phyloP scores from a whole-genome alignment of 495 filamentous ascomycete genomes.

The Penicillium canescens region DNA sequence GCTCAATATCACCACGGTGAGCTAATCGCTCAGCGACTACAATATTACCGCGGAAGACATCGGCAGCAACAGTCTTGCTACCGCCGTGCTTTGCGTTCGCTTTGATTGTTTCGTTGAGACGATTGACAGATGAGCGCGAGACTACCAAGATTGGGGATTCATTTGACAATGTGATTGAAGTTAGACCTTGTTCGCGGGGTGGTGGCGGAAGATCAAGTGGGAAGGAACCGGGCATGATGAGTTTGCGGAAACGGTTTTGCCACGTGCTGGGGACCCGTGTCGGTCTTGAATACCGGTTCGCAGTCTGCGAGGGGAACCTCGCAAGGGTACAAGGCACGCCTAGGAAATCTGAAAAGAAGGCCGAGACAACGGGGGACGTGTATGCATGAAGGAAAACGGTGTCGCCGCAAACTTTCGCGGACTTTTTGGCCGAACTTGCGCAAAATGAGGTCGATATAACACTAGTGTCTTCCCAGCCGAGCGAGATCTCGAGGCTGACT shows the following conservation, averaged over 20 bases:
- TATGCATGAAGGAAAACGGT: constrained; percentile 69
- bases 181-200: constrained; percentile 29
- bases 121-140: constrained; percentile 74
- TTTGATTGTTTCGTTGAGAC: constrained; percentile 70
- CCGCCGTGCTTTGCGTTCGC: constrained; percentile 37
- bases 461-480: constrained; percentile 60
- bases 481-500: constrained; percentile 49
- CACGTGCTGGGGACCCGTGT: constrained; percentile 12
- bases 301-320: constrained; percentile 66
- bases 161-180: constrained; percentile 81
- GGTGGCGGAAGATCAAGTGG: constrained; percentile 52
- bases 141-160: constrained; percentile 90
- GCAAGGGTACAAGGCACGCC: constrained; percentile 79
- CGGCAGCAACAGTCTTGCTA: constrained; percentile 59
- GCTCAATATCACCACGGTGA: constrained; percentile 37
- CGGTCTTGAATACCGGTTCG: constrained; percentile 62
- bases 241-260: constrained; percentile 35
- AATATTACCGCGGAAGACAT: constrained; percentile 84
- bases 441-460: constrained; percentile 46
- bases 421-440: constrained; percentile 27
- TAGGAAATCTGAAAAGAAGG: constrained; percentile 72
- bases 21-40: constrained; percentile 59
- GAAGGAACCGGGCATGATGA: constrained; percentile 57
- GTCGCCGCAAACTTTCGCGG: constrained; percentile 79
- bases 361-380: constrained; percentile 57